Conservation (phyloP, 257 asterid genomes). For the Echium plantagineum region DNA sequence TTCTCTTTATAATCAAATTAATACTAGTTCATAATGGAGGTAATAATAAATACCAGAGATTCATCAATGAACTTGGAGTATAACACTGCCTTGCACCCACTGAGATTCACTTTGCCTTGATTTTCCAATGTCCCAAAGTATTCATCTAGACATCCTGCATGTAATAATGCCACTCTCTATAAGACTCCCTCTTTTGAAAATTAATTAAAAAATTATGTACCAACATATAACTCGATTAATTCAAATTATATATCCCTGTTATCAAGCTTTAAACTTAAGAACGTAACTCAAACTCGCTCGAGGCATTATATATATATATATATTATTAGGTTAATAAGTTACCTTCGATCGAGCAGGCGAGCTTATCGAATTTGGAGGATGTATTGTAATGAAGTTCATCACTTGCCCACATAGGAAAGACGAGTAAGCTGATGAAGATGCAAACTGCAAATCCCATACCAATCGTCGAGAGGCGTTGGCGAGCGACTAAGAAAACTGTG, state of each 20-base stretch:
- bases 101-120: constrained; percentile 14
- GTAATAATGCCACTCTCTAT: not conserved
- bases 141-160: constrained; percentile 65
- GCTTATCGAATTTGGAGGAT: constrained; percentile 51
- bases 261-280: too few species aligned
- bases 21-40: too few species aligned
- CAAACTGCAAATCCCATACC: constrained; percentile 73
- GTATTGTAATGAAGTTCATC: constrained; percentile 62
- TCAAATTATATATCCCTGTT: too few species aligned
- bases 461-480: constrained; percentile 61
- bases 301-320: too few species aligned
- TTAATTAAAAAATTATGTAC: too few species aligned
- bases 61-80: constrained; percentile 72
- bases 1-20: too few species aligned
- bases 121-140: constrained; percentile 35
- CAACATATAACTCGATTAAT: too few species aligned
- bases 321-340: not conserved
- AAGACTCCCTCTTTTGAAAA: too few species aligned
- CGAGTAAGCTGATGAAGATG: constrained; percentile 42
- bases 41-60: constrained; percentile 36
- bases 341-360: constrained; percentile 59
- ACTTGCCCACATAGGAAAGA: constrained; percentile 78
- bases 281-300: too few species aligned
- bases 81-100: constrained; percentile 57
- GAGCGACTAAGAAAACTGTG: constrained; percentile 44